These are phyloP conservation scores for Aegilops tauschii DNA, from an alignment of 176 grass and related monocot species.

Conservation along the genomic window DNA sequence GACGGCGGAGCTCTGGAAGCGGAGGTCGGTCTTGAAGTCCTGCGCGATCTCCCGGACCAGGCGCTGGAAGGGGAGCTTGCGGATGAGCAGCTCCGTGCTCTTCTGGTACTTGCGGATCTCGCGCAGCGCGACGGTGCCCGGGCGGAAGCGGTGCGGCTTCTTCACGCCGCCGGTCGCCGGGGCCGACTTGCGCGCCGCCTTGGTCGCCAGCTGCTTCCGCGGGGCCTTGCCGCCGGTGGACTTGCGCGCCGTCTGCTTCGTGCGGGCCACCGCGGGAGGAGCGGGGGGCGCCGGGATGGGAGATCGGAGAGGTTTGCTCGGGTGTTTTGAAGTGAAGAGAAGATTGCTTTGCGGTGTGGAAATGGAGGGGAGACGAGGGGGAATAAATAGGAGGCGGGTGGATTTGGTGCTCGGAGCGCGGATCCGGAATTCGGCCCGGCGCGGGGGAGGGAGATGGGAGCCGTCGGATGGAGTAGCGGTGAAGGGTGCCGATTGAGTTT, in stretches of 20 bases:
- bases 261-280: slow-evolving; percentile 44
- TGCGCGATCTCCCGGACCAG: slow-evolving; percentile 67
- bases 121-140: slow-evolving; percentile 58
- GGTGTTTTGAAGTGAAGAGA: background rate
- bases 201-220: slow-evolving; percentile 59
- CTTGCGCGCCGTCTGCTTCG: slow-evolving; percentile 67
- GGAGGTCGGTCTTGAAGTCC: slow-evolving; percentile 77
- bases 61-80: slow-evolving; percentile 70
- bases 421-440: background rate
- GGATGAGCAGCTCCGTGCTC: slow-evolving; percentile 70
- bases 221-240: slow-evolving; percentile 68
- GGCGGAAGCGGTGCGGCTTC: slow-evolving; percentile 74
- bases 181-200: slow-evolving; percentile 57
- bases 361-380: background rate
- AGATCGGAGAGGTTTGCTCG: background rate
- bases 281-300: background rate
- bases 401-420: background rate
- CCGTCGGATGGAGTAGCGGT: background rate
- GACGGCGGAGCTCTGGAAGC: slow-evolving; percentile 67
- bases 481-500: background rate
- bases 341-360: background rate
- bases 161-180: slow-evolving; percentile 62
- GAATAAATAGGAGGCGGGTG: background rate
- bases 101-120: slow-evolving; percentile 85
- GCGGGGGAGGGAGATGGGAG: background rate